phyloP scores from a whole-genome alignment of 2,329 filamentous ascomycete species.

The Clonostachys chloroleuca region DNA sequence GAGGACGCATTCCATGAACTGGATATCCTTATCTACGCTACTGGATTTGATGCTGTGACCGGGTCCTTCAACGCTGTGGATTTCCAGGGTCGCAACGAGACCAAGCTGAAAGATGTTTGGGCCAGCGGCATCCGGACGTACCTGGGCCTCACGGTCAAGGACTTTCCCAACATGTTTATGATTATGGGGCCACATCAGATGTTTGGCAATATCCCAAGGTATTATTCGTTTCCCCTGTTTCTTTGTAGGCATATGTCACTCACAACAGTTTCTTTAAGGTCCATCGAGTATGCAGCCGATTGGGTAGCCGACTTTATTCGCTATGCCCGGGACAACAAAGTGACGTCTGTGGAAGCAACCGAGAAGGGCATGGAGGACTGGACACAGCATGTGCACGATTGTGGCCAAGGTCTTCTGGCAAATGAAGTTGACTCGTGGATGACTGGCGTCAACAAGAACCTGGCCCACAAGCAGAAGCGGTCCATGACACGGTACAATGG shows the following conservation, averaged over 20 bases:
- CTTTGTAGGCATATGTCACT: too few relatives aligned
- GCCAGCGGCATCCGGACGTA: conserved; percentile 25
- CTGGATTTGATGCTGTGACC: conserved; percentile 4
- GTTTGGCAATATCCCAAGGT: conserved; percentile 34
- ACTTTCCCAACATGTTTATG: conserved; percentile 45
- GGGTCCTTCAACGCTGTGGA: conserved; percentile 24
- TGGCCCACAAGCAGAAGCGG: too few relatives aligned
- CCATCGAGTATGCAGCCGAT: background rate
- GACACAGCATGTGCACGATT: conserved; percentile 43
- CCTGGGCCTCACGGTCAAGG: conserved; percentile 32
- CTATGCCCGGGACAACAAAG: conserved; percentile 19
- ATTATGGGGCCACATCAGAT: conserved; percentile 36
- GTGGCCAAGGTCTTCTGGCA: conserved; percentile 33
- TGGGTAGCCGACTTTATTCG: conserved; percentile 27
- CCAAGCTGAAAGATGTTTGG: conserved; percentile 10
- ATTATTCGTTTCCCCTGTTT: too few relatives aligned
- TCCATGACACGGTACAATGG: too few relatives aligned
- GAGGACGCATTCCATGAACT: conserved; percentile 12
- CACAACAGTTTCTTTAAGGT: too few relatives aligned
- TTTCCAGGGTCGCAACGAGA: conserved; percentile 38
- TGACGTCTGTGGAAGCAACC: conserved; percentile 31
- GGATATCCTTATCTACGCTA: background rate
- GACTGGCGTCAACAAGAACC: too few relatives aligned
- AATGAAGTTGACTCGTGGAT: too few relatives aligned
- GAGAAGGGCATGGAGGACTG: conserved; percentile 29